These are phyloP conservation scores for Candida odintsovae DNA, from an alignment of 805 yeast genomes.

Conservation along the genomic window DNA sequence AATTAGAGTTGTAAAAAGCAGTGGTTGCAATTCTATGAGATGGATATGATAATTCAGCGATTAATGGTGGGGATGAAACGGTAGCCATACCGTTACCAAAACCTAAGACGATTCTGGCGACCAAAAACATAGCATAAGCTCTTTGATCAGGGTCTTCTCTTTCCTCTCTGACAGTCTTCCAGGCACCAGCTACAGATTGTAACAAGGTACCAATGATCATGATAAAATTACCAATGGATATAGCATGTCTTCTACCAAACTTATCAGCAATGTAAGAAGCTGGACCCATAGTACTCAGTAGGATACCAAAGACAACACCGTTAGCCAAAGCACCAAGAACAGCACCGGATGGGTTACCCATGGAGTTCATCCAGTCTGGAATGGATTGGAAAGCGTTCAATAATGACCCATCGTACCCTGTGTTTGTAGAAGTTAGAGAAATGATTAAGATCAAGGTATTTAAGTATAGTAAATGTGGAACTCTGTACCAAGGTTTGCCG, in stretches of 20 bases:
- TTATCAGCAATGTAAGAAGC: constrained; percentile 26
- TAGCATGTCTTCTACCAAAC: constrained; percentile 31
- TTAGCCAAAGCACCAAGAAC: constrained; percentile 32
- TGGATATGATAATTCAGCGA: constrained; percentile 47
- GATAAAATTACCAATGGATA: constrained; percentile 9
- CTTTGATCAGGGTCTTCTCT: background rate
- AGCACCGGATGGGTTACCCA: constrained; percentile 32
- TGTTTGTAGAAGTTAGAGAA: constrained; percentile 38
- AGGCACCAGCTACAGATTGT: constrained; percentile 18
- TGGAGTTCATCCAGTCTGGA: constrained; percentile 29
- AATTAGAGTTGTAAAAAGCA: constrained; percentile 39
- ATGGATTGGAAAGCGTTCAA: constrained; percentile 42
- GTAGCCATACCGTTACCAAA: constrained; percentile 36
- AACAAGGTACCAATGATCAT: constrained; percentile 13
- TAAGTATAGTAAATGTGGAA: constrained; percentile 31
- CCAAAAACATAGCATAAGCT: constrained; percentile 7
- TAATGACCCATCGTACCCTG: constrained; percentile 40
- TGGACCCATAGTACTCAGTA: constrained; percentile 19
- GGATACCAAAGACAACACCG: constrained; percentile 35
- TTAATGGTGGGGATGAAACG: constrained; percentile 40
- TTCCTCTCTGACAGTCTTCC: constrained; percentile 11
- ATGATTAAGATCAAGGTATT: constrained; percentile 31
- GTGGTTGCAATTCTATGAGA: constrained; percentile 33
- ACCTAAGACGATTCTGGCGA: constrained; percentile 40
- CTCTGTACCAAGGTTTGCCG: constrained; percentile 5